A percentile compares a stretch with the other conserved stretches of the same genome.
Conservation (phyloP, 768 basidiomycete genomes). For the Tricholoma bakamatsutake region DNA sequence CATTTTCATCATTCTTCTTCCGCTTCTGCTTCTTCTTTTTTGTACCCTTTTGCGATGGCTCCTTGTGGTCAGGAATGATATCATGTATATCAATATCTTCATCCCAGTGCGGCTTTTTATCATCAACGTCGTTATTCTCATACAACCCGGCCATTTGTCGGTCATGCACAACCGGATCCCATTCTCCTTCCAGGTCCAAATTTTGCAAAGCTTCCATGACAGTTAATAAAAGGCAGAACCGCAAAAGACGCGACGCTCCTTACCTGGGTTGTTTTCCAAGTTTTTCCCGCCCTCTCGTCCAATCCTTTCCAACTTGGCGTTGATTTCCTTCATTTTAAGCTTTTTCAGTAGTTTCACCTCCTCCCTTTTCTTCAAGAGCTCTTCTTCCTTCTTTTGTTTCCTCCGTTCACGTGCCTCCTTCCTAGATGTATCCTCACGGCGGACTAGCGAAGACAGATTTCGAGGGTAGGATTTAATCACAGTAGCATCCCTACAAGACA, state of each 20-base stretch:
- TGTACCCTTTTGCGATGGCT: constrained; percentile 30
- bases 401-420: constrained; percentile 80
- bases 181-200: constrained; percentile 87
- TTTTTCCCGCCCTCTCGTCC: constrained; percentile 62
- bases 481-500: constrained; percentile 47
- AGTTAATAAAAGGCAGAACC: background rate
- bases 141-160: constrained; percentile 76
- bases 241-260: background rate
- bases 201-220: constrained; percentile 46
- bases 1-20: constrained; percentile 29
- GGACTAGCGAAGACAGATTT: constrained; percentile 52
- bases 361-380: constrained; percentile 65
- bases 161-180: constrained; percentile 86
- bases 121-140: constrained; percentile 35
- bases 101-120: constrained; percentile 80
- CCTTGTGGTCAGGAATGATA: constrained; percentile 18
- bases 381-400: constrained; percentile 76
- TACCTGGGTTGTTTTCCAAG: constrained; percentile 33
- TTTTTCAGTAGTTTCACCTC: constrained; percentile 77
- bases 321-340: constrained; percentile 81
- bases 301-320: constrained; percentile 67
- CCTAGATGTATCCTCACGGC: constrained; percentile 70
- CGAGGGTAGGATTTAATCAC: constrained; percentile 76
- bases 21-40: constrained; percentile 51
- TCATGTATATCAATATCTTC: constrained; percentile 72